These are phyloP conservation scores for Plantago elongata DNA, from an alignment of 257 asterid genomes.

Conservation along the genomic window DNA sequence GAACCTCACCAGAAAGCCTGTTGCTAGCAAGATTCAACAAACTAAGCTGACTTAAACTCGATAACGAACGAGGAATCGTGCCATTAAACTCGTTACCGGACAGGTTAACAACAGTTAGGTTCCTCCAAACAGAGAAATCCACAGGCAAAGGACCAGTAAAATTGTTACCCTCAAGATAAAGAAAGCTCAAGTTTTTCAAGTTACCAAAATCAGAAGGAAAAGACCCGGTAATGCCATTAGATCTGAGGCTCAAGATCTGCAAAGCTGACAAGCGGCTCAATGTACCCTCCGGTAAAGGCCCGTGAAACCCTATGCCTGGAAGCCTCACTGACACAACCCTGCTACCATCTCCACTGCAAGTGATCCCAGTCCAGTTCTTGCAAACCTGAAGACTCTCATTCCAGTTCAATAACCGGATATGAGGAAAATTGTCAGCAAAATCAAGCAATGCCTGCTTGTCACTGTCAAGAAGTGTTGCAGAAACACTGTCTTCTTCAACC, in stretches of 20 bases:
- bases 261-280: slow-evolving; percentile 68
- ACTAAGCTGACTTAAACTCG: slow-evolving; percentile 49
- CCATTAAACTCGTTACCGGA: slow-evolving; percentile 71
- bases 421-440: slow-evolving; percentile 46
- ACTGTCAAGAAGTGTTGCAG: slow-evolving; percentile 37
- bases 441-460: slow-evolving; percentile 86
- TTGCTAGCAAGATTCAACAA: slow-evolving; percentile 70
- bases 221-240: slow-evolving; percentile 69
- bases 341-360: slow-evolving; percentile 64
- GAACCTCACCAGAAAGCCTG: slow-evolving; percentile 59
- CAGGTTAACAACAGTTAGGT: slow-evolving; percentile 49
- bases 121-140: slow-evolving; percentile 72
- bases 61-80: slow-evolving; percentile 49
- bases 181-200: slow-evolving; percentile 58
- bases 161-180: slow-evolving; percentile 80
- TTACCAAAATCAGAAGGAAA: slow-evolving; percentile 71
- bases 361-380: slow-evolving; percentile 80
- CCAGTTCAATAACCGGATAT: slow-evolving; percentile 69
- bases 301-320: slow-evolving; percentile 86
- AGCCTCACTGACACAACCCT: slow-evolving; percentile 66
- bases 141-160: slow-evolving; percentile 72
- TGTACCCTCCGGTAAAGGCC: slow-evolving; percentile 70
- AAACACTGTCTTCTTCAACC: slow-evolving; percentile 11
- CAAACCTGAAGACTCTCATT: slow-evolving; percentile 47
- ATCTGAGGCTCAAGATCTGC: slow-evolving; percentile 97